Evolutionary conservation across 192 early-diverging fungal species (phyloP).

Genomic region (Dissophora ornata): DNA sequence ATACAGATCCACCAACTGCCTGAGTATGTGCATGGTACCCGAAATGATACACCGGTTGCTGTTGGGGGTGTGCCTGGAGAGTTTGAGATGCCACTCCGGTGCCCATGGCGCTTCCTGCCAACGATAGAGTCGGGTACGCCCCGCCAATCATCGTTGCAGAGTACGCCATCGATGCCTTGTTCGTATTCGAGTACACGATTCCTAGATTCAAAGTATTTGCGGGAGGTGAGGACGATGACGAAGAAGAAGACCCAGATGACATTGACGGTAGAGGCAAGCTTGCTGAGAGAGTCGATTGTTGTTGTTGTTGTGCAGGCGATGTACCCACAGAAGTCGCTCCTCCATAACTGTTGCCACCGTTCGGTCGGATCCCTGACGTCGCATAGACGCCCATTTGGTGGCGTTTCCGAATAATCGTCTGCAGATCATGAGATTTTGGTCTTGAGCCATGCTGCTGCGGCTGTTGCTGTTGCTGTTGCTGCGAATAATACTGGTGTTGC

Average conservation of each 20-base stretch:
- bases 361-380: slow-evolving; percentile 18
- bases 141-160: background rate
- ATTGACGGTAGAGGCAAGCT: background rate
- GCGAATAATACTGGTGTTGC: background rate
- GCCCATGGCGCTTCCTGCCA: too few species aligned
- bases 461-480: slow-evolving; percentile 1
- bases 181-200: background rate
- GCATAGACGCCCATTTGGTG: slow-evolving; percentile 42
- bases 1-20: background rate
- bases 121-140: too few species aligned
- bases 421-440: slow-evolving; percentile 32
- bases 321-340: background rate
- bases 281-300: background rate
- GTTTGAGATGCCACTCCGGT: background rate
- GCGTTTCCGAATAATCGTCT: slow-evolving; percentile 28
- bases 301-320: too few species aligned
- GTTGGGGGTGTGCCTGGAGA: background rate
- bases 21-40: background rate
- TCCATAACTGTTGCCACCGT: slow-evolving; percentile 24
- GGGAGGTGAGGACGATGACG: background rate
- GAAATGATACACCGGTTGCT: background rate
- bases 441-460: slow-evolving; percentile 7
- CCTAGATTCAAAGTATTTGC: background rate
- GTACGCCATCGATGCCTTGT: background rate
- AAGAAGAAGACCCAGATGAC: background rate